These are phyloP conservation scores for Arthromyces matolae DNA, from an alignment of 768 basidiomycete genomes.

Conservation along the genomic window DNA sequence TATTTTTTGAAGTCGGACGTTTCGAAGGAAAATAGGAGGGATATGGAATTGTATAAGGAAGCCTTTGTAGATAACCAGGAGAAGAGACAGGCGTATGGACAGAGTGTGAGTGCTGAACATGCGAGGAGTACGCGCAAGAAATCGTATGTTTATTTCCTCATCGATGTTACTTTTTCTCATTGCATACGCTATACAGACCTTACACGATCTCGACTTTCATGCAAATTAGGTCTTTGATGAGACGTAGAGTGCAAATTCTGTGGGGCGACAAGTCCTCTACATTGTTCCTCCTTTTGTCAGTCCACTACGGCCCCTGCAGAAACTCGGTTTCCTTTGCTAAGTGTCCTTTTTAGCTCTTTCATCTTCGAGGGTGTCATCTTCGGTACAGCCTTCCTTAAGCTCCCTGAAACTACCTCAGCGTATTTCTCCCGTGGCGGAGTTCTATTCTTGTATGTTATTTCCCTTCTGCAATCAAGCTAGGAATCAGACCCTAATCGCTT, in stretches of 20 bases:
- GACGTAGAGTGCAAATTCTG: slow-evolving; percentile 36
- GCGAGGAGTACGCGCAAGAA: slow-evolving; percentile 37
- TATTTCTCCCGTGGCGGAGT: slow-evolving; percentile 78
- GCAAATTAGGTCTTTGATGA: slow-evolving; percentile 37
- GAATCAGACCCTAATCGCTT: slow-evolving; percentile 1
- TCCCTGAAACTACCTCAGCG: slow-evolving; percentile 50
- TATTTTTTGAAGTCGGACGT: no score
- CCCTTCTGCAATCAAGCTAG: background rate
- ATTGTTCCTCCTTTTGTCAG: slow-evolving; percentile 29
- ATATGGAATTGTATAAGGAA: no score
- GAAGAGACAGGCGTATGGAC: no score
- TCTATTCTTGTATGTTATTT: slow-evolving; percentile 62
- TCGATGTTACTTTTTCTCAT: no score
- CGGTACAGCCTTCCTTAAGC: slow-evolving; percentile 62
- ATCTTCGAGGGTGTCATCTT: slow-evolving; percentile 48
- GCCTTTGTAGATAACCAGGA: no score
- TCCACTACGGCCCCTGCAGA: background rate
- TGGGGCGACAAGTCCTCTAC: slow-evolving; percentile 28
- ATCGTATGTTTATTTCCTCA: no score
- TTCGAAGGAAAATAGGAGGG: no score
- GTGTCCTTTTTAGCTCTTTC: slow-evolving; percentile 38
- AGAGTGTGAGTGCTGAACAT: no score
- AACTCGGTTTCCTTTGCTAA: no score
- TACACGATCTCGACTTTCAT: slow-evolving; percentile 35
- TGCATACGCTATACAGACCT: slow-evolving; percentile 25